Evolutionary conservation across 2,329 filamentous ascomycete genomes (phyloP).

Genomic region (Leptographium flavum): DNA sequence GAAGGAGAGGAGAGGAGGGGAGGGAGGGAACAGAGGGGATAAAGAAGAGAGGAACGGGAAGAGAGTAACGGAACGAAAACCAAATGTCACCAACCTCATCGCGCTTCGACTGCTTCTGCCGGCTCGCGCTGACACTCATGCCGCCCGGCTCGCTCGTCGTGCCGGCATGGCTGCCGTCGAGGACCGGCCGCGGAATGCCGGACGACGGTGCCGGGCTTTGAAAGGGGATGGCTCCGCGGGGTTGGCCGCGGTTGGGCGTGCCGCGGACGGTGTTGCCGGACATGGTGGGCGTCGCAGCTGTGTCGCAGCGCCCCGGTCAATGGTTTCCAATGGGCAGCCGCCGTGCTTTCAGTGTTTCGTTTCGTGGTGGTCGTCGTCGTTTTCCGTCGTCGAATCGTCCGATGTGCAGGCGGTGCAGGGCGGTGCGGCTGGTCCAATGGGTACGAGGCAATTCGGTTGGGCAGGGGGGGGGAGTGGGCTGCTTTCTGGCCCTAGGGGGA

Average conservation of each 20-base stretch:
- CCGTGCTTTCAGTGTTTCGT: no score
- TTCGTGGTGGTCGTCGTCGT: no score
- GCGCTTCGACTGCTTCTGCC: slow-evolving; percentile 91
- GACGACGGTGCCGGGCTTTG: slow-evolving; percentile 43
- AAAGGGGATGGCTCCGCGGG: slow-evolving; percentile 47
- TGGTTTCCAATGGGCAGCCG: not conserved
- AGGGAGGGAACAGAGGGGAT: no score
- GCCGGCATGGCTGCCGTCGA: slow-evolving; percentile 31
- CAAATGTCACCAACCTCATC: slow-evolving; percentile 65
- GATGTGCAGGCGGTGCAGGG: not conserved
- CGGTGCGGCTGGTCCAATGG: not conserved
- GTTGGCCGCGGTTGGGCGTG: slow-evolving; percentile 47
- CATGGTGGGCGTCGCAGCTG: slow-evolving; percentile 22
- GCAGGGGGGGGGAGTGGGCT: not conserved
- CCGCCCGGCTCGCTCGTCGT: slow-evolving; percentile 41
- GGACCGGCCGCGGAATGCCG: slow-evolving; percentile 57
- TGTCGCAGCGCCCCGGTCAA: slow-evolving; percentile 1
- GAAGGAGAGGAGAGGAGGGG: no score
- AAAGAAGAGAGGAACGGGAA: not conserved
- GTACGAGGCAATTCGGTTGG: not conserved
- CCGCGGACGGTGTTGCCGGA: slow-evolving; percentile 52
- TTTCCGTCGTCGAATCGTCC: not conserved
- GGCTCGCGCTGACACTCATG: slow-evolving; percentile 74
- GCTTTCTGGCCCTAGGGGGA: slow-evolving; percentile 3
- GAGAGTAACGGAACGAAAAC: not conserved